Base-by-base conservation (phyloP, 73 alveolate genomes). In the Paramecium caudatum region DNA sequence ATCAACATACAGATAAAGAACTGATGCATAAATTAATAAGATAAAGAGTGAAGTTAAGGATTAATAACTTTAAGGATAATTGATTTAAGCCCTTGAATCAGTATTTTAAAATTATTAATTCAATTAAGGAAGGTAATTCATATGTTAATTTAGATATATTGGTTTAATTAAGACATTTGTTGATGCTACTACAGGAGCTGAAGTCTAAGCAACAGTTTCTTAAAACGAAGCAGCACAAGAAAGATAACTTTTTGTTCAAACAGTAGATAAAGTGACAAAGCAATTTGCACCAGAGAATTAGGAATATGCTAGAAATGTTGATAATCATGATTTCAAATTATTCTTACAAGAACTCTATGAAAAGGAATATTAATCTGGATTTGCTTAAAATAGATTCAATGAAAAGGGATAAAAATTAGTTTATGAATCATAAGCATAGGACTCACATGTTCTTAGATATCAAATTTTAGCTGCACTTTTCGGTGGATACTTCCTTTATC, bases 331-430 rank as follows among this genome's bases (percentile, higher is more conserved):
- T 17, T 70, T 70, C 68, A 70, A 70, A 39, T 36, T 17, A 21
- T 70, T 70, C 30, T 39, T 70, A 21, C n/a, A 70, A 70, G 87
- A 70, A 36, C 25, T 70, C 19, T 70, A 70, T 70, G 87, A 70
- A 15, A 43, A 70, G 12, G 87, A 70, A 70, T 70, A 70, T 37
- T 3, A 27, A 36, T 13, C 41, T 37, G 87, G 87, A 39, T 21
- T 70, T 33, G 63, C 68, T 36, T 70, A 70, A n/a, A 70, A 70
- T 17, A 36, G 87, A 70, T 43, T 39, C 30, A 70, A 70, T 70
- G 87, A 70, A 70, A 39, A 70, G 13, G 63, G 43, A 39, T 70
- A 70, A 12, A 70, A 70, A 70, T 43, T 70, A 39, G 63, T 70
- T 2, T 70, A 39, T 39, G 87, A 70, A 70, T 36, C 87, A 39